Evolutionary conservation across 2,329 filamentous ascomycete genomes (phyloP).

Genomic region (Pseudogymnoascus sp.): DNA sequence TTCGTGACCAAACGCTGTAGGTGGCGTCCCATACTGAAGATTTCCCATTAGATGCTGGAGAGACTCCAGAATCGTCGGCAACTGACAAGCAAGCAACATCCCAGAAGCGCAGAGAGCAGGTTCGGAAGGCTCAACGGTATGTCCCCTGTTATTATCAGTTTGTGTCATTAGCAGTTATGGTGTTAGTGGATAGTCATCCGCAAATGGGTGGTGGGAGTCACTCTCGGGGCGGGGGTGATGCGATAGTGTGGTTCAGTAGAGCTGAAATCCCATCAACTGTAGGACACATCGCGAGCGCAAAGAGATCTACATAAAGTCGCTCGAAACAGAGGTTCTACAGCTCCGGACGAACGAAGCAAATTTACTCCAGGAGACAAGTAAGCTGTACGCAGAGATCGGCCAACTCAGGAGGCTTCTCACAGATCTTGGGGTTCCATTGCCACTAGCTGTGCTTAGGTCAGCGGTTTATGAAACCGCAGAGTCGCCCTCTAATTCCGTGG

Average conservation of each 20-base stretch:
- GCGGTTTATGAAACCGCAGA: slow-evolving; percentile 12
- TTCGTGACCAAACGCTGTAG: not conserved
- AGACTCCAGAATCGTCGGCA: not conserved
- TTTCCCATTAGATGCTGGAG: not conserved
- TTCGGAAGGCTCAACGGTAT: not conserved
- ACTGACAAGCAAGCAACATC: not conserved
- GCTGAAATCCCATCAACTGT: not conserved
- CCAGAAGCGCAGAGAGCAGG: not conserved
- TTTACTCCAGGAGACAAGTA: slow-evolving; percentile 17
- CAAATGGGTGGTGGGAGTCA: not conserved
- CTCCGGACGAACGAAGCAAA: slow-evolving; percentile 18
- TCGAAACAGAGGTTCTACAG: slow-evolving; percentile 23
- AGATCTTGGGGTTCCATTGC: not conserved
- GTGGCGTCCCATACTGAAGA: not conserved
- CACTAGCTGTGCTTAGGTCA: not conserved
- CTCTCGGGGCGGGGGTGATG: not conserved
- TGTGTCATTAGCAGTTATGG: not conserved
- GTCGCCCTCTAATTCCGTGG: not conserved
- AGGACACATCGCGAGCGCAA: slow-evolving; percentile 29
- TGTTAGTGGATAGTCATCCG: not conserved
- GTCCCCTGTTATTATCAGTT: not conserved
- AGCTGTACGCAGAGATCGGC: slow-evolving; percentile 16
- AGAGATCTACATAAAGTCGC: slow-evolving; percentile 23
- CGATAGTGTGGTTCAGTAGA: not conserved
- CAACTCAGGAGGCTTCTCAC: slow-evolving; percentile 14